A percentile compares a stretch with the other conserved stretches of the same genome.
Conservation (phyloP, 179 eudicot genomes). For the Actinidia chinensis region DNA sequence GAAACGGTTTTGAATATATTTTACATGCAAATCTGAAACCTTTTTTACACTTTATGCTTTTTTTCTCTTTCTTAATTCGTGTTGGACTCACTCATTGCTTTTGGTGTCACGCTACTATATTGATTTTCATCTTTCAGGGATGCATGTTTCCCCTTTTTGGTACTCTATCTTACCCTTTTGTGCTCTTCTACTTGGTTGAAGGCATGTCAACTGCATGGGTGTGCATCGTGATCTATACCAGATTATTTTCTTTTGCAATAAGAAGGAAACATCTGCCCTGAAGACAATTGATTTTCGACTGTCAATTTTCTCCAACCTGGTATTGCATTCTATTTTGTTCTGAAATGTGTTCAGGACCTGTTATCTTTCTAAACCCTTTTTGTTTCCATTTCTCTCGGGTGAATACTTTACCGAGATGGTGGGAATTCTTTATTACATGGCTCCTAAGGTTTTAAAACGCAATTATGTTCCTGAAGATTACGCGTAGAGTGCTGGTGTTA, state of each 20-base stretch:
- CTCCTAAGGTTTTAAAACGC: slow-evolving; percentile 81
- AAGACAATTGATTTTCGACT: slow-evolving; percentile 85
- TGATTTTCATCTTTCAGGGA: not conserved
- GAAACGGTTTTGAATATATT: not conserved
- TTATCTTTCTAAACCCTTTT: not conserved
- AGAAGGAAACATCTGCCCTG: slow-evolving; percentile 66
- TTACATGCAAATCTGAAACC: not conserved
- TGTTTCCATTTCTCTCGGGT: slow-evolving; percentile 34
- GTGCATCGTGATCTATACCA: slow-evolving; percentile 89
- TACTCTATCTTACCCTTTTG: not conserved
- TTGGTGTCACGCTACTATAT: not conserved
- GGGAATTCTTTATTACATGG: slow-evolving; percentile 93
- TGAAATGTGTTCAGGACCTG: not conserved
- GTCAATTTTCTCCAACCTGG: slow-evolving; percentile 79
- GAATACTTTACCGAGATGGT: slow-evolving; percentile 73
- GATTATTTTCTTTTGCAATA: slow-evolving; percentile 77
- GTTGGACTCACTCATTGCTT: not conserved
- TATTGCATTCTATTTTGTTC: slow-evolving; percentile 20
- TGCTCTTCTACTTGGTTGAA: slow-evolving; percentile 20
- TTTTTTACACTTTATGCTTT: not conserved
- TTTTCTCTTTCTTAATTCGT: too few species aligned
- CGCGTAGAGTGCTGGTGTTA: slow-evolving; percentile 25
- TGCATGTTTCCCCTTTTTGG: not conserved
- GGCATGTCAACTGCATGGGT: slow-evolving; percentile 83
- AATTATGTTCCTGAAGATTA: slow-evolving; percentile 25